A percentile compares a stretch with the other conserved stretches of the same genome.
Conservation (phyloP, 140 eudicot species). For the Artemisia princeps region DNA sequence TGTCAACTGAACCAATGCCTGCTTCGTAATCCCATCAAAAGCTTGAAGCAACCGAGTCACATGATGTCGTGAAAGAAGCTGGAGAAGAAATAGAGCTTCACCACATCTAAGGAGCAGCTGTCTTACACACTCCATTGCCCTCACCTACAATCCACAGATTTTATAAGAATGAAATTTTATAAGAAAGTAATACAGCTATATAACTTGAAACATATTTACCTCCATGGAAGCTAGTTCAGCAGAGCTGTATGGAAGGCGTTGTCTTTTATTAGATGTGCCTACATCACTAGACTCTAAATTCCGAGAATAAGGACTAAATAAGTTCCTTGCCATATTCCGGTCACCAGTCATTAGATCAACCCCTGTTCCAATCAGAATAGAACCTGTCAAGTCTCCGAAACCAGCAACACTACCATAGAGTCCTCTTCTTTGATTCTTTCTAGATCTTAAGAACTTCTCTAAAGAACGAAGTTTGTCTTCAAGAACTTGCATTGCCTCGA, state of each 20-base stretch:
- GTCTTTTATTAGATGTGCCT: slow-evolving; percentile 69
- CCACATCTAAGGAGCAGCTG: slow-evolving; percentile 89
- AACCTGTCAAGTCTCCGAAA: slow-evolving; percentile 88
- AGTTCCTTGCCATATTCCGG: slow-evolving; percentile 51
- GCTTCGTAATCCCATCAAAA: slow-evolving; percentile 52
- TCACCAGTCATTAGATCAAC: slow-evolving; percentile 60
- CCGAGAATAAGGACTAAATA: slow-evolving; percentile 61
- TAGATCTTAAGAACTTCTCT: slow-evolving; percentile 72
- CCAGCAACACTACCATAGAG: slow-evolving; percentile 87
- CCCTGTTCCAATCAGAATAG: slow-evolving; percentile 72
- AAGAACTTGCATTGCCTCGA: slow-evolving; percentile 76
- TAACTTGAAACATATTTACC: slow-evolving; percentile 31
- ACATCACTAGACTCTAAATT: slow-evolving; percentile 44
- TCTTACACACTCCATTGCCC: slow-evolving; percentile 90
- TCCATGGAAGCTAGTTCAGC: slow-evolving; percentile 95
- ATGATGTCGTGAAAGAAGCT: slow-evolving; percentile 87
- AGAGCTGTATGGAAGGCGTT: slow-evolving; percentile 74
- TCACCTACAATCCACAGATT: slow-evolving; percentile 68
- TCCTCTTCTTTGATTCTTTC: slow-evolving; percentile 93
- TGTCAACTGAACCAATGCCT: slow-evolving; percentile 64
- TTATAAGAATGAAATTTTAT: neutral
- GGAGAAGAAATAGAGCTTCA: slow-evolving; percentile 86
- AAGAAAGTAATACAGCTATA: neutral
- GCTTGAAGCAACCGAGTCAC: slow-evolving; percentile 67
- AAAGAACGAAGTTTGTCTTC: slow-evolving; percentile 84